These are phyloP conservation scores for Allium fistulosum DNA, from an alignment of 106 monocot genomes.

Conservation along the genomic window DNA sequence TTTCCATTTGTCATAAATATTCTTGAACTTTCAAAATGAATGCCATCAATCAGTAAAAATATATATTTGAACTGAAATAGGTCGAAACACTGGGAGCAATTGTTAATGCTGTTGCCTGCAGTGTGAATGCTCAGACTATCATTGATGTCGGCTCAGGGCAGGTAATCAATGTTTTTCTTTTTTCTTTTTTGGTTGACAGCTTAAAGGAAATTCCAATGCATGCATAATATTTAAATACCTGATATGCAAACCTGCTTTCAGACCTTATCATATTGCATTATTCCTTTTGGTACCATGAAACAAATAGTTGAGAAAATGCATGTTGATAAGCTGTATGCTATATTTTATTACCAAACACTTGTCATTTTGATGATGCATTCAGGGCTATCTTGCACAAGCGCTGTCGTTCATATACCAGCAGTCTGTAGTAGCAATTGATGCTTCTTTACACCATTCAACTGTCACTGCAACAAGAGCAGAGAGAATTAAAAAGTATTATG, in stretches of 20 bases:
- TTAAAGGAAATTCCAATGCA: neutral
- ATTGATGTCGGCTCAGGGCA: constrained; percentile 99
- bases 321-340: neutral
- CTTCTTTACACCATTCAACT: constrained; percentile 86
- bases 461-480: constrained; percentile 80
- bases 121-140: constrained; percentile 51
- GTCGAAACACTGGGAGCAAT: constrained; percentile 69
- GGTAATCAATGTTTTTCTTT: constrained; percentile 27
- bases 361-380: constrained; percentile 12
- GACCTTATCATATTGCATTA: neutral
- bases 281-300: constrained; percentile 1
- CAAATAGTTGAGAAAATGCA: constrained; percentile 2
- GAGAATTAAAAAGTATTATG: constrained; percentile 87
- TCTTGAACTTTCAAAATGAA: neutral
- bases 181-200: neutral
- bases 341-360: constrained; percentile 1
- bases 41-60: neutral
- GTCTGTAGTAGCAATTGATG: constrained; percentile 86
- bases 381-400: constrained; percentile 98
- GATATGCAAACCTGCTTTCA: neutral
- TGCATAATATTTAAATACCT: neutral
- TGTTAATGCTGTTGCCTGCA: constrained; percentile 33
- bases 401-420: constrained; percentile 78
- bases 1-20: neutral
- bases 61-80: constrained; percentile 22